Base-by-base conservation (phyloP, 768 basidiomycete species). In the Aureoboletus auriporus region DNA sequence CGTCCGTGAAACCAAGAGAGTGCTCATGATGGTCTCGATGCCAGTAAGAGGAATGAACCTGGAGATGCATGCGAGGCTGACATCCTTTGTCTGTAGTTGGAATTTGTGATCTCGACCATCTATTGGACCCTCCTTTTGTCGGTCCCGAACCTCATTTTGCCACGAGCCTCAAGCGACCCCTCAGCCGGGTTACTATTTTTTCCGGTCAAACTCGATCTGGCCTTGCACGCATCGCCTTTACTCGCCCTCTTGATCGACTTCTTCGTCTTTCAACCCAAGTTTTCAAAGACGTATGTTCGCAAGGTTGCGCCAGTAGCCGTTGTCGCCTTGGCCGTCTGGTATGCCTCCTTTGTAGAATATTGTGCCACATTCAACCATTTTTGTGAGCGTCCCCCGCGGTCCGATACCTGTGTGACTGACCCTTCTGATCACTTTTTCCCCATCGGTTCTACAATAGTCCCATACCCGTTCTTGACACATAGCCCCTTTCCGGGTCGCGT, bases 391-490 rank as follows among this genome's bases (percentile, higher is more conserved):
- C 49, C 30, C 23, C 10, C 3, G 20, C 20, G 20, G 20, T 23
- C 20, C 20, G 4, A 23, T 23, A 23, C 20, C n/a, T n/a, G n/a
- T 23, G 20, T 23, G 20, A 23, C 20, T 49, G 29, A 51, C 28
- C 14, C 27, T 14, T 41, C 10, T 16, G 27, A 34, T 42, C 20
- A 23, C 20, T 23, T 23, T 23, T 43, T 5, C 16, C 5, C n/a
- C 23, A 7, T 23, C 20, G 20, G 20, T 23, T 23, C 20, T 23
- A 23, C 20, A 23, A 23, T 47, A 87, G 86, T 90, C 69, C 87
- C 89, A 26, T 92, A 93, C 66, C 90, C 90, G 0, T 92, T 93
- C 70, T 71, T 93, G 49, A 87, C 82, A 0, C 55, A 82, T 14
- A 83, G 75, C 59, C 68, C 79, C 0, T 68, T 82, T 16, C 54